These are phyloP conservation scores for Chloris gayana DNA, from an alignment of 176 grass and related monocot species.

Conservation along the genomic window DNA sequence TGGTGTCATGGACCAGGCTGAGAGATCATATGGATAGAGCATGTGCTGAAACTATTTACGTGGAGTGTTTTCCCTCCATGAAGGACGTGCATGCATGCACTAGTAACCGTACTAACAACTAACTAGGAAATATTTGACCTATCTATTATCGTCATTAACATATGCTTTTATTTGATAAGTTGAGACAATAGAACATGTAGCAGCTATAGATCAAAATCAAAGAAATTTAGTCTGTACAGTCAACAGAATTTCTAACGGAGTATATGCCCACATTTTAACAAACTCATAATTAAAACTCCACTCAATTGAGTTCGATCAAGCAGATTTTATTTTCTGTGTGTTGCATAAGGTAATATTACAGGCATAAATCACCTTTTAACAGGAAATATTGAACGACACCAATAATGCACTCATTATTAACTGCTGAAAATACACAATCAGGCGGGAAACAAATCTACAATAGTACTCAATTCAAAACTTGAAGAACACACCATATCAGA, in stretches of 20 bases:
- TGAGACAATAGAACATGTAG: not conserved
- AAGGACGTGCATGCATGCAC: not conserved
- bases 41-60: not conserved
- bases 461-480: not conserved
- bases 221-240: not conserved
- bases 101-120: constrained; percentile 8
- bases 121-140: not conserved
- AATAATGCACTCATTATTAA: constrained; percentile 5
- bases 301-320: not conserved
- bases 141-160: constrained; percentile 1
- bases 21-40: not conserved
- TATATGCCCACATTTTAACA: not conserved
- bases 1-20: not conserved
- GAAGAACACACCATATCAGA: not conserved
- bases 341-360: not conserved
- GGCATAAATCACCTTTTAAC: not conserved
- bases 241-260: not conserved
- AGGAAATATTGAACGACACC: not conserved
- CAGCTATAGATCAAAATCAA: constrained; percentile 31
- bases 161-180: not conserved
- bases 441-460: not conserved
- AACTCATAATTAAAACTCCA: not conserved
- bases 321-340: not conserved
- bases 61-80: not conserved
- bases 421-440: not conserved